phyloP scores from a whole-genome alignment of 306 rosid species.

The Trifolium repens region DNA sequence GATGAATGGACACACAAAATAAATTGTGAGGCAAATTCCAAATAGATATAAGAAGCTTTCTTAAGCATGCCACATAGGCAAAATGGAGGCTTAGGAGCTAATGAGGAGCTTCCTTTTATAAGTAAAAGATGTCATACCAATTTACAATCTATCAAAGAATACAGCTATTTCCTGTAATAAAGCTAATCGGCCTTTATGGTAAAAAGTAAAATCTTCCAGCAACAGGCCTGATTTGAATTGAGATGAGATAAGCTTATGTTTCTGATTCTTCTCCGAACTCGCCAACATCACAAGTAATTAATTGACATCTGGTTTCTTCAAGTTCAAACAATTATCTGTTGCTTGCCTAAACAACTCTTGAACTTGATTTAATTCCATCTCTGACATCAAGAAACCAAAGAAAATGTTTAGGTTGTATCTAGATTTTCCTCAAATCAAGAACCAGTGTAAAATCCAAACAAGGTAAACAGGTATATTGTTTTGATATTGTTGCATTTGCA shows the following conservation, averaged over 20 bases:
- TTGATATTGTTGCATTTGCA: background rate
- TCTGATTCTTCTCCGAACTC: background rate
- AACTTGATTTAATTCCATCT: conserved; percentile 71
- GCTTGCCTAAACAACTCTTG: conserved; percentile 78
- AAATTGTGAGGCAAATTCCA: no score
- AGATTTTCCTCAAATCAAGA: background rate
- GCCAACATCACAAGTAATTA: conserved; percentile 9
- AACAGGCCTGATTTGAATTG: conserved; percentile 9
- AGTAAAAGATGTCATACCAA: background rate
- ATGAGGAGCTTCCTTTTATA: no score
- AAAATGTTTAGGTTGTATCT: conserved; percentile 6
- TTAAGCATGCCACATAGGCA: no score
- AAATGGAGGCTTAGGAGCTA: no score
- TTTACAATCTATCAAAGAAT: conserved; percentile 21
- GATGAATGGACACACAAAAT: no score
- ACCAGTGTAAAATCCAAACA: background rate
- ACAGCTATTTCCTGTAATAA: background rate
- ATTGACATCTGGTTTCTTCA: conserved; percentile 65
- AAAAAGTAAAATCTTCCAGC: background rate
- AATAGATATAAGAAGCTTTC: no score
- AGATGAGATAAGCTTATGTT: background rate
- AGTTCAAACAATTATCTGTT: conserved; percentile 83
- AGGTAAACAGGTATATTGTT: background rate
- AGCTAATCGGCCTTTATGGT: background rate
- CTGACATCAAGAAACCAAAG: conserved; percentile 53